phyloP scores from a whole-genome alignment of 805 yeast species.

The Candida taoyuanica region DNA sequence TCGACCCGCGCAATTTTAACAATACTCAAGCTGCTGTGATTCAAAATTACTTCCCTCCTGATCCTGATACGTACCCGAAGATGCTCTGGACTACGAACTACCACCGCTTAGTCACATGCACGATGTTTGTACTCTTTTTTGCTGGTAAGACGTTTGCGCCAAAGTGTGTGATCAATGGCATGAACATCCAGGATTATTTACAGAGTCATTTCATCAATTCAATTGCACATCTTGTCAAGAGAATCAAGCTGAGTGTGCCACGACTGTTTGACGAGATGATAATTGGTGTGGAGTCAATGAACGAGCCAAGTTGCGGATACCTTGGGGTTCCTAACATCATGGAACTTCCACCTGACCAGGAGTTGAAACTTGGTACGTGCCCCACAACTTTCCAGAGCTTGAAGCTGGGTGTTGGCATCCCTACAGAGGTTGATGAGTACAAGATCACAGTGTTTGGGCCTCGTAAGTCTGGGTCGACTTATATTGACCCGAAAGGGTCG shows the following conservation, averaged over 20 bases:
- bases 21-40: slow-evolving; percentile 75
- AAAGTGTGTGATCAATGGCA: slow-evolving; percentile 61
- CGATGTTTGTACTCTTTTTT: slow-evolving; percentile 84
- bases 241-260: slow-evolving; percentile 38
- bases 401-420: slow-evolving; percentile 72
- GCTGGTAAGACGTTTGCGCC: slow-evolving; percentile 79
- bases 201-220: slow-evolving; percentile 60
- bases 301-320: slow-evolving; percentile 80
- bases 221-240: slow-evolving; percentile 40
- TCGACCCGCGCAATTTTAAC: slow-evolving; percentile 70
- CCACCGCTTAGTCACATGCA: slow-evolving; percentile 63
- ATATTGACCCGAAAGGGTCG: slow-evolving; percentile 62
- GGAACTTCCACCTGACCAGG: slow-evolving; percentile 53
- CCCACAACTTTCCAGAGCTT: slow-evolving; percentile 79
- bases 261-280: slow-evolving; percentile 44
- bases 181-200: slow-evolving; percentile 72
- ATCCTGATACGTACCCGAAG: slow-evolving; percentile 51
- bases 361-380: slow-evolving; percentile 69
- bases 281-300: slow-evolving; percentile 78
- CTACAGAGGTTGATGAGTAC: slow-evolving; percentile 64
- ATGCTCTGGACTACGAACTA: slow-evolving; percentile 95
- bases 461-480: slow-evolving; percentile 48
- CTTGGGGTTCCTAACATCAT: slow-evolving; percentile 58
- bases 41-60: slow-evolving; percentile 49
- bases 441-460: slow-evolving; percentile 76